phyloP scores from a whole-genome alignment of 2,329 filamentous ascomycete genomes.

The Aspergillus ibericus region DNA sequence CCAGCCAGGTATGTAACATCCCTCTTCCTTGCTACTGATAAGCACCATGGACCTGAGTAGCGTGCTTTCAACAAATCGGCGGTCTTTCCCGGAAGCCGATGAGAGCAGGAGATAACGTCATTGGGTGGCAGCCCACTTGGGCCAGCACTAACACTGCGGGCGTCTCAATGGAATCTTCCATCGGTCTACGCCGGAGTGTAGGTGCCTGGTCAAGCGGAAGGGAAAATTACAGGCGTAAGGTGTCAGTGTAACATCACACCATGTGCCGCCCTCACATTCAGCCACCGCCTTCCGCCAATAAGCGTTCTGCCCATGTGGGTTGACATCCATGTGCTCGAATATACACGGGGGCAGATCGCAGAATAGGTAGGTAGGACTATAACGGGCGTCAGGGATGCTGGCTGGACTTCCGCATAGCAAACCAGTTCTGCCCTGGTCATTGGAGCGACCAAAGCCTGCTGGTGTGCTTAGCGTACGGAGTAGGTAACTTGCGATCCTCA shows the following conservation, averaged over 20 bases:
- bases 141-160: background rate
- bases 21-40: background rate
- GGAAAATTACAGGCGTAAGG: background rate
- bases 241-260: background rate
- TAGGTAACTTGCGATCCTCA: background rate
- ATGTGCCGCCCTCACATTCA: slow-evolving; percentile 5
- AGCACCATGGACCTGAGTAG: background rate
- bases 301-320: background rate
- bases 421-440: background rate
- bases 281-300: background rate
- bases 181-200: background rate
- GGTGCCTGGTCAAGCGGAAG: background rate
- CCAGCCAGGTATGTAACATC: background rate
- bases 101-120: background rate
- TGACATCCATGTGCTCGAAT: background rate
- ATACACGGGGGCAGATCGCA: background rate
- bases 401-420: background rate
- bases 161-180: slow-evolving; percentile 1
- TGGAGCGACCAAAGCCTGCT: background rate
- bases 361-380: background rate
- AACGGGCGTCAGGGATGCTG: background rate
- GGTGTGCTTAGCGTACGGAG: background rate
- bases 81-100: background rate
- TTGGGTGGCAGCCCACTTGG: background rate
- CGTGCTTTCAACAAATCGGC: background rate